Base-by-base conservation (phyloP, 257 asterid species). In the Lavandula angustifolia region DNA sequence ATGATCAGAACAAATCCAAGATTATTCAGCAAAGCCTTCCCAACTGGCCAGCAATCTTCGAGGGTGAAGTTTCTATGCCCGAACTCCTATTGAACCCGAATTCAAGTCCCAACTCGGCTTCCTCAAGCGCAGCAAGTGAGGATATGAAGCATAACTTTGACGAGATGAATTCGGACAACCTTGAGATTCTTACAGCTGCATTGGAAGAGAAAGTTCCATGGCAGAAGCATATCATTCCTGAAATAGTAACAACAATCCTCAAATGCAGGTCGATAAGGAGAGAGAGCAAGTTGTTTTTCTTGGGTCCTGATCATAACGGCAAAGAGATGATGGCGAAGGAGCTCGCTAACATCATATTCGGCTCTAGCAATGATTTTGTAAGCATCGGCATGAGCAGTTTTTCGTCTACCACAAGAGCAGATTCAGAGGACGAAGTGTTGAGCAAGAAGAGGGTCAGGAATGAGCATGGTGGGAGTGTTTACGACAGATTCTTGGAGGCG, bases 21-120 rank as follows among this genome's bases (percentile, higher is more conserved):
- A 31, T 79, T 37, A 76, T 61, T 69, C 27, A 22, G 27, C 27
- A 22, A 22, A 22, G 27, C 27, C 82, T 81, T 65, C 69, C 72
- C 34, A 70, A 79, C 8, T 81, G 88, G 80, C 91, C 95, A 1
- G 49, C 73, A 31, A 78, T 76, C 63, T 51, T 81, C 6, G 81
- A 69, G 27, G 27, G 2, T 3, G 84, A 72, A 60, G 76, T 66
- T 33, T 73, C 75, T 12, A 81, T 76, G 27, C 96, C 95, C 0
- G 97, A 85, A 14, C 94, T 92, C 55, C 68, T 87, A 31, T 89
- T 95, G 4, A 92, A 92, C 74, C 98, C 98, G 0, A 89, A 84
- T 58, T 92, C 98, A 0, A 92, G 98, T 67, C 98, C 98, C 3
- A 92, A 92, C 31, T 92, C 98, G 4, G 96, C 98, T 64, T 92